Base-by-base conservation (phyloP, 257 asterid genomes). In the Hygrophila difformis region DNA sequence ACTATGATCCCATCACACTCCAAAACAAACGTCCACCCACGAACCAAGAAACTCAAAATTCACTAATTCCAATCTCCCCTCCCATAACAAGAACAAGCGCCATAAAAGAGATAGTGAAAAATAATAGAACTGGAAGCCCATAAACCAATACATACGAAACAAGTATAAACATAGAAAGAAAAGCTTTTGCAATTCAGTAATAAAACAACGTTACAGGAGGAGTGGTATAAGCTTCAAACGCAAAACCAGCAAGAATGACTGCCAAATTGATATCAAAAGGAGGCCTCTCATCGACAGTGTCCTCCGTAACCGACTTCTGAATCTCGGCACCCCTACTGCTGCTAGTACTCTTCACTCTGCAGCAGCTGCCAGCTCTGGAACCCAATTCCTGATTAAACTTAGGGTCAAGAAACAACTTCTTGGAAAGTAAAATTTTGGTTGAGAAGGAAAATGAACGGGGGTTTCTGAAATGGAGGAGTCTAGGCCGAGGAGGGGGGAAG, bases 201-300 rank as follows among this genome's bases (percentile, higher is more conserved):
- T 2, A 9, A 33, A 9, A 10, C 12, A 33, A 33, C 8, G 54
- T 61, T 81, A 84, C 97, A 4, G 87, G 87, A 5, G 96, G 96
- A 23, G 85, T 79, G 53, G 85, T 60, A 61, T 89, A 89, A 57
- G 97, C 94, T 66, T 89, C 97, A 73, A 89, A 89, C 6, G 97
- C 96, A 68, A 89, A 89, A 56, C 96, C 97, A 73, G 97, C 97
- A 63, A 89, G 94, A 73, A 84, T 73, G 46, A 89, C 96, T 18
- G 96, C 97, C 73, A 89, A 69, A 56, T 82, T 89, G 44, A 82
- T 77, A 68, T 89, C 97, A 65, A 84, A 89, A 12, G 73, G 74
- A 59, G 79, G 78, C 70, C 79, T 69, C 62, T 60, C 75, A 41
- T 36, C 49, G 29, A 57, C 87, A 48, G 42, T 43, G 35, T 75